Evolutionary conservation across 2,329 filamentous ascomycete species (phyloP), one percentile per base, ranked within the genome.

Genomic region (Apiospora marii): DNA sequence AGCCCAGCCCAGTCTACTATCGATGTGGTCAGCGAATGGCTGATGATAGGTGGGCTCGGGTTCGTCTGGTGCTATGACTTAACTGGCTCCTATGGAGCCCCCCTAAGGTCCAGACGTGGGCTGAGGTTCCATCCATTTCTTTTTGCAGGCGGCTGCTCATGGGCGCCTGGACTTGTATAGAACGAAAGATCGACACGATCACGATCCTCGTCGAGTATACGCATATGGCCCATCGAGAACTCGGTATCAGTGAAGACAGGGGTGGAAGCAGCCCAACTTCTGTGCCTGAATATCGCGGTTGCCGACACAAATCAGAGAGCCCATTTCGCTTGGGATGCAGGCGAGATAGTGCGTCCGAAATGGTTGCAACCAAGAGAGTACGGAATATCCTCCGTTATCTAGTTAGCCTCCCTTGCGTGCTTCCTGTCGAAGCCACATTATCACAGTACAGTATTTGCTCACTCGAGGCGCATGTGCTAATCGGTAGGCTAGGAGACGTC

Each of bases 151-250:
- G 48, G 24, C 58, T 24, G 34, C 43, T 41, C 58, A 24, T 27
- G 19, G 61, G 71, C 61, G 71, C 43, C 71, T 72, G 61, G 69
- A 72, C 44, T 37, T 34, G 58, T 70, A 49, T 72, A 41, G 71
- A 70, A 46, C 44, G n/a, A 49, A 43, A 37, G 61, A 72, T 72
- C 68, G 41, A 30, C 51, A 46, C 61, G 34, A 64, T 64, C 58
- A 64, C 58, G 58, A 64, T 64, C 58, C 22, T 41, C 7, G 3
- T 64, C 19, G 19, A 22, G 30, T 64, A 58, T 68, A 68, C 71
- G 44, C 14, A 64, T 41, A n/a, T 41, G 34, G 10, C 22, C 34
- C 34, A 64, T 64, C 58, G 58, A 64, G 10, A 64, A n/a, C 3
- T 41, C 34, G 8, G 22, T 37, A 19, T 61, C 53, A 13, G 30